phyloP scores from a whole-genome alignment of 2,329 filamentous ascomycete genomes.

The Neophaeococcomyces aloes region DNA sequence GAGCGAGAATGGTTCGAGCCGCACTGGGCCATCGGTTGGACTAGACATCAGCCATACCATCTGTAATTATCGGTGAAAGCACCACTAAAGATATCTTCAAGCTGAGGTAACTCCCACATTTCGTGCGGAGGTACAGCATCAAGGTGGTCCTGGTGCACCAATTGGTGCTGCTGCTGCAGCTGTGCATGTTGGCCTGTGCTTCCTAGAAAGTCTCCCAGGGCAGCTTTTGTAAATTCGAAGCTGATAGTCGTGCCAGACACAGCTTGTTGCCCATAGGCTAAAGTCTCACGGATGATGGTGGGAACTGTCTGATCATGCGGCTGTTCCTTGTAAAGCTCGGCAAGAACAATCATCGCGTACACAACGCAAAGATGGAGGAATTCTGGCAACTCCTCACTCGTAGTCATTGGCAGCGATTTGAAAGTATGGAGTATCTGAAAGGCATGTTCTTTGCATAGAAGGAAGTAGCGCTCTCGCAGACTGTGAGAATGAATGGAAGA shows the following conservation, averaged over 20 bases:
- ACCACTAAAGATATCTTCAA: constrained; percentile 8
- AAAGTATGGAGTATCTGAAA: constrained; percentile 7
- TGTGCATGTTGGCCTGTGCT: constrained; percentile 5
- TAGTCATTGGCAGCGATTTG: constrained; percentile 4
- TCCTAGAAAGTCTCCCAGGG: constrained; percentile 4
- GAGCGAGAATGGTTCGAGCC: too few relatives aligned
- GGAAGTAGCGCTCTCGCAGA: constrained; percentile 1
- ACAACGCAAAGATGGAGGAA: constrained; percentile 7
- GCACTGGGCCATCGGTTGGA: too few relatives aligned
- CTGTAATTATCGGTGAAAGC: constrained; percentile 7
- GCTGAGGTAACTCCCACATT: constrained; percentile 6
- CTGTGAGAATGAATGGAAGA: constrained; percentile 3
- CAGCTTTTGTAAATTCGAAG: constrained; percentile 7
- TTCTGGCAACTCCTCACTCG: constrained; percentile 7
- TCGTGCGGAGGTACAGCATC: neutral
- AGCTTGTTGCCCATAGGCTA: constrained; percentile 6
- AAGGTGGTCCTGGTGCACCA: neutral
- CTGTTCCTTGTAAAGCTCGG: constrained; percentile 7
- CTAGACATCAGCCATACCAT: constrained; percentile 1
- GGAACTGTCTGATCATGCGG: constrained; percentile 3
- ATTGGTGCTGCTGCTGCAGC: constrained; percentile 2
- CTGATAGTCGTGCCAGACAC: constrained; percentile 8
- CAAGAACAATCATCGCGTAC: constrained; percentile 8
- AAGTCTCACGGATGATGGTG: constrained; percentile 4
- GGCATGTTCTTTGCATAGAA: constrained; percentile 6